These are phyloP conservation scores for Sugiyamaella boreocaroliniensis DNA, from an alignment of 805 yeast species.

Conservation along the genomic window DNA sequence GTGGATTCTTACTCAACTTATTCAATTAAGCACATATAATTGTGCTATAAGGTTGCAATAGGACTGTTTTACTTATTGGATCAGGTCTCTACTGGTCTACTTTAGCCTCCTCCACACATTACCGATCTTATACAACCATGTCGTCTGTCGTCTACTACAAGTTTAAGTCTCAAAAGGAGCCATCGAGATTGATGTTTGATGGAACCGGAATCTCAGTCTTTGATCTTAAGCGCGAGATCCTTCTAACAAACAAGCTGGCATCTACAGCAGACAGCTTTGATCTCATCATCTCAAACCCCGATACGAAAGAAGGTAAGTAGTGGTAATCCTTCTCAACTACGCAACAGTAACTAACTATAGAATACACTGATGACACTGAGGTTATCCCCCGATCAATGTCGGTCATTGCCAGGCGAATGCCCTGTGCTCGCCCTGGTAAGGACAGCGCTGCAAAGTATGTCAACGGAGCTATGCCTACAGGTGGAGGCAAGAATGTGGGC, in stretches of 20 bases:
- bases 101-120: not conserved
- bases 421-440: slow-evolving; percentile 47
- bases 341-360: slow-evolving; percentile 27
- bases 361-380: slow-evolving; percentile 79
- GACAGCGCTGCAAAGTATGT: slow-evolving; percentile 52
- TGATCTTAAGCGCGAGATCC: slow-evolving; percentile 87
- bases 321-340: not conserved
- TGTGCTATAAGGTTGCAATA: no score
- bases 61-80: no score
- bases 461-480: slow-evolving; percentile 40
- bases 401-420: slow-evolving; percentile 73
- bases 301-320: slow-evolving; percentile 43
- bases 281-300: slow-evolving; percentile 62
- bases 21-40: no score
- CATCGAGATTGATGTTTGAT: slow-evolving; percentile 77
- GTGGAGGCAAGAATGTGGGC: slow-evolving; percentile 32
- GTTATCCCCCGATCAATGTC: slow-evolving; percentile 87
- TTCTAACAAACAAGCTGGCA: slow-evolving; percentile 70
- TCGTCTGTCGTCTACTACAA: slow-evolving; percentile 83
- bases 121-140: slow-evolving; percentile 39
- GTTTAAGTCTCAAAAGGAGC: slow-evolving; percentile 75
- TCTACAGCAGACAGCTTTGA: slow-evolving; percentile 75
- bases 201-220: slow-evolving; percentile 96
- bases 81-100: not conserved
- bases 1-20: no score